phyloP scores from a whole-genome alignment of 192 early-diverging fungal genomes.

The Nowakowskiella sp. region DNA sequence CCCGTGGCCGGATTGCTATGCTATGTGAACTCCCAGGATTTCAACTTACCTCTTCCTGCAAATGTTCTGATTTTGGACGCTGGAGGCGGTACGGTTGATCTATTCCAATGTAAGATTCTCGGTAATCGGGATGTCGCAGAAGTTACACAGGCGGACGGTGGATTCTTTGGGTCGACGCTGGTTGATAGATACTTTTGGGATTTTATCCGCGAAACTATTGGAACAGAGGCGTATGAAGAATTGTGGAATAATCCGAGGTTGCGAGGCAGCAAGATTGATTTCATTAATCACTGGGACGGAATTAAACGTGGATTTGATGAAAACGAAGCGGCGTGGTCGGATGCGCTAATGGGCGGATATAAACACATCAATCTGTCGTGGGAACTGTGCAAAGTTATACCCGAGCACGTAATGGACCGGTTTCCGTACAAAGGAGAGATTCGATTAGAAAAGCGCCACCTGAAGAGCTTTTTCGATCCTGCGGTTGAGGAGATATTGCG shows the following conservation, averaged over 20 bases:
- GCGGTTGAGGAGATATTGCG: not conserved
- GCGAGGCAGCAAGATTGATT: not conserved
- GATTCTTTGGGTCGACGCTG: not conserved
- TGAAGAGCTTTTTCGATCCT: not conserved
- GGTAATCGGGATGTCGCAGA: not conserved
- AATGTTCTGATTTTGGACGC: not conserved
- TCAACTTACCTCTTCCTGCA: no score
- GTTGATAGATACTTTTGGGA: not conserved
- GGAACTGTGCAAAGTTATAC: not conserved
- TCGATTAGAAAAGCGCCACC: not conserved
- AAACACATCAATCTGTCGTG: not conserved
- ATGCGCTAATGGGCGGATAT: not conserved
- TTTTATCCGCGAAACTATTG: not conserved
- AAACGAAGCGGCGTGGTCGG: not conserved
- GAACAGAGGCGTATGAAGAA: not conserved
- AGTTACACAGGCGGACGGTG: no score
- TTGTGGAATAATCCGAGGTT: not conserved
- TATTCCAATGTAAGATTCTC: not conserved
- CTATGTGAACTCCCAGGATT: no score
- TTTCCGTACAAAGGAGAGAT: not conserved
- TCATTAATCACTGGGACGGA: not conserved
- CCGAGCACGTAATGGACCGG: not conserved
- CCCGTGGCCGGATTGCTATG: no score
- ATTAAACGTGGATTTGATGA: not conserved
- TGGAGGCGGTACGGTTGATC: not conserved